Evolutionary conservation across 2,329 filamentous ascomycete genomes (phyloP).

Genomic region (Aspergillus neotritici): DNA sequence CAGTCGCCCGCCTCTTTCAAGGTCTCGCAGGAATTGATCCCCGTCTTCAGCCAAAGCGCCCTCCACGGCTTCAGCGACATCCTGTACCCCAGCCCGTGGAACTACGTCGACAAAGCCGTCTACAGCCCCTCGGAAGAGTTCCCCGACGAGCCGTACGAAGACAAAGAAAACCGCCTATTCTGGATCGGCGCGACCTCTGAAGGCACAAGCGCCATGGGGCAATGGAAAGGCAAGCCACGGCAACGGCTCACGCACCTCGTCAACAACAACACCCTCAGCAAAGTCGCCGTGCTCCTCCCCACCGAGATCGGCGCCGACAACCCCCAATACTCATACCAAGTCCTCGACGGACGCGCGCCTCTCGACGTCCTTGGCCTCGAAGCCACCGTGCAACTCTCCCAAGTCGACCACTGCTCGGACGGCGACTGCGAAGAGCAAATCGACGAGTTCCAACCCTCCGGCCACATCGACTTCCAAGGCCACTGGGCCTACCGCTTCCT

Average conservation of each 20-base stretch:
- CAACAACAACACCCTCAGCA: conserved; percentile 51
- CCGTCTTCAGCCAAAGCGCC: conserved; percentile 71
- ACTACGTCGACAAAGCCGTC: conserved; percentile 54
- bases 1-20: conserved; percentile 58
- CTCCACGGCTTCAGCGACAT: conserved; percentile 70
- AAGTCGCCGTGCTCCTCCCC: conserved; percentile 54
- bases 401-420: conserved; percentile 50
- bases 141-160: conserved; percentile 51
- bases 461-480: conserved; percentile 47
- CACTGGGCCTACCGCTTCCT: conserved; percentile 65
- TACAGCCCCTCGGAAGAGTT: conserved; percentile 48
- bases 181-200: conserved; percentile 69
- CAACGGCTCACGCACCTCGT: conserved; percentile 67
- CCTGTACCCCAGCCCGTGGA: conserved; percentile 62
- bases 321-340: conserved; percentile 51
- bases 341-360: conserved; percentile 38
- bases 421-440: conserved; percentile 50
- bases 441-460: conserved; percentile 47
- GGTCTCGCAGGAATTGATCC: conserved; percentile 60
- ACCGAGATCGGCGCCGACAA: conserved; percentile 20
- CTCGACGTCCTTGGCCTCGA: conserved; percentile 49
- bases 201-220: conserved; percentile 47
- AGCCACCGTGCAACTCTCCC: conserved; percentile 54
- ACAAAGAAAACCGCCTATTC: conserved; percentile 62
- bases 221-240: conserved; percentile 62